A percentile compares a stretch with the other conserved stretches of the same genome.
Evolutionary conservation across 768 basidiomycete species (phyloP).

Genomic region (Mycena leptocephala): DNA sequence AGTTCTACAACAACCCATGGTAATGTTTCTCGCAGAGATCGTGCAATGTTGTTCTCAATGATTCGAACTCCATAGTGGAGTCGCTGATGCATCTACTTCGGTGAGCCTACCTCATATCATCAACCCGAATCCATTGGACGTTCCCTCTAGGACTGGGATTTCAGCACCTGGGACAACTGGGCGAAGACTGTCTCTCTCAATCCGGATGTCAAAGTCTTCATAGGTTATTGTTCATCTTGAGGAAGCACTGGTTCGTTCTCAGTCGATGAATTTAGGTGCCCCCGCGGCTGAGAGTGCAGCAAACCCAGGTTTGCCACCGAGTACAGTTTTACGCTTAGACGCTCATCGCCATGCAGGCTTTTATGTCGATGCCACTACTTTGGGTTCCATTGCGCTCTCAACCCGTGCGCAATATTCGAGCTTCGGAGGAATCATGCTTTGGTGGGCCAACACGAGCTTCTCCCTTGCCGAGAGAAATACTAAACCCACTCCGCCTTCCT

Average conservation of each 20-base stretch:
- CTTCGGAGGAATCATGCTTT: constrained; percentile 72
- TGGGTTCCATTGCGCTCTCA: constrained; percentile 59
- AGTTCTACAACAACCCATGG: constrained; percentile 70
- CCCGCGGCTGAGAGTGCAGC: constrained; percentile 68
- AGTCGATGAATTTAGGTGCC: constrained; percentile 61
- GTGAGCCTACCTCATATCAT: not conserved
- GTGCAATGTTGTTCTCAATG: not conserved
- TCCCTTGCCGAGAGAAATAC: not conserved
- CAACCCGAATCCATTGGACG: constrained; percentile 17
- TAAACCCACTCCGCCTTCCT: not conserved
- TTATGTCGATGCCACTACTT: constrained; percentile 62
- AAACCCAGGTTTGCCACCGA: no score
- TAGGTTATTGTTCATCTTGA: constrained; percentile 54
- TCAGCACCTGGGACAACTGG: constrained; percentile 70
- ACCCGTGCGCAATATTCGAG: constrained; percentile 68
- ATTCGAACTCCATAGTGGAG: not conserved
- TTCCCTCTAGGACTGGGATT: constrained; percentile 59
- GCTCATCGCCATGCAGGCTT: no score
- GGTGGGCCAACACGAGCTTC: constrained; percentile 35
- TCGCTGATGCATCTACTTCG: not conserved
- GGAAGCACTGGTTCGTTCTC: constrained; percentile 40
- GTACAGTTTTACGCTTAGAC: no score
- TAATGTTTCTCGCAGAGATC: not conserved
- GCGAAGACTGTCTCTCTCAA: constrained; percentile 72
- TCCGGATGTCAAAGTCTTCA: constrained; percentile 70